Conservation (phyloP, 1,284 basidiomycete species). For the Volvariella surrecta region DNA sequence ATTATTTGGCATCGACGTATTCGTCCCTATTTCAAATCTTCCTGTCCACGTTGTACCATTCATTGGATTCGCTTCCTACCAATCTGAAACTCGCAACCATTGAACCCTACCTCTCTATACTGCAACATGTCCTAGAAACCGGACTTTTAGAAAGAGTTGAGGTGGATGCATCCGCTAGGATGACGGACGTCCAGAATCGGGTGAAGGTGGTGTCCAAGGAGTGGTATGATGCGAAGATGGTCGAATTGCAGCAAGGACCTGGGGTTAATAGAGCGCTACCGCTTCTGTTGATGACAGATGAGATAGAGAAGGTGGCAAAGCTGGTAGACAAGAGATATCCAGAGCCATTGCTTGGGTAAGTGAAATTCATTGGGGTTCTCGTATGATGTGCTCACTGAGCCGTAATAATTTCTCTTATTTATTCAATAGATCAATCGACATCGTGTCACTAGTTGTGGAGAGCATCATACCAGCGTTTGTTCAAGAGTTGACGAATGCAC, state of each 20-base stretch:
- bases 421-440: slow-evolving; percentile 54
- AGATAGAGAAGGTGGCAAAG: slow-evolving; percentile 84
- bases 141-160: slow-evolving; percentile 61
- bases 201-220: slow-evolving; percentile 63
- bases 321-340: slow-evolving; percentile 80
- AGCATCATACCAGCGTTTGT: slow-evolving; percentile 71
- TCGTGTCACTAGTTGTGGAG: slow-evolving; percentile 73
- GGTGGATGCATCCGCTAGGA: slow-evolving; percentile 53
- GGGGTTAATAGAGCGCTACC: slow-evolving; percentile 76
- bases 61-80: slow-evolving; percentile 63
- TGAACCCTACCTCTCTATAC: slow-evolving; percentile 53
- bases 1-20: slow-evolving; percentile 58
- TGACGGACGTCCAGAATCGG: slow-evolving; percentile 64
- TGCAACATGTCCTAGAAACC: slow-evolving; percentile 67
- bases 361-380: slow-evolving; percentile 9
- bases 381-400: background rate
- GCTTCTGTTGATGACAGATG: slow-evolving; percentile 76
- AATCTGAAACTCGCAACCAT: slow-evolving; percentile 64
- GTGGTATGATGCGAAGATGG: slow-evolving; percentile 64
- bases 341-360: slow-evolving; percentile 73
- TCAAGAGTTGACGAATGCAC: slow-evolving; percentile 65
- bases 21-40: slow-evolving; percentile 82
- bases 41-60: slow-evolving; percentile 78
- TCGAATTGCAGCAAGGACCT: slow-evolving; percentile 56
- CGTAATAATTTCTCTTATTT: slow-evolving; percentile 2